Evolutionary conservation across 257 asterid genomes (phyloP), one percentile per base, ranked within the genome.

Genomic region (Solanum chilense): DNA sequence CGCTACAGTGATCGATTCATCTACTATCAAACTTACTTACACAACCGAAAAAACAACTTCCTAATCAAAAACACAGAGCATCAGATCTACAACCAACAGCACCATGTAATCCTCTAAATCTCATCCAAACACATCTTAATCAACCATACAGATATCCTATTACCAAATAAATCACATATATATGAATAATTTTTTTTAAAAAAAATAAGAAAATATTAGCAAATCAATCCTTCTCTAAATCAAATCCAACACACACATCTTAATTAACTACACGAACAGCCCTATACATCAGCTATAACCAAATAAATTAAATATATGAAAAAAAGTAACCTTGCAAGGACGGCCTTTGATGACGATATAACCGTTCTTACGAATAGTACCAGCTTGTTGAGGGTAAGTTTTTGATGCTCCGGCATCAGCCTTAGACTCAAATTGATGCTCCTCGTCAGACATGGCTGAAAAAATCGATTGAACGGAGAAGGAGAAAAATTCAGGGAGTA

Each of bases 361-460:
- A 29, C 92, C 92, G 74, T 62, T 87, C 90, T 91, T 91, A 49
- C 92, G 92, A 60, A 91, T 91, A 11, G 91, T 87, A 70, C 92
- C 92, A 74, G 92, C 92, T 68, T 91, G 92, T 82, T 91, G 92
- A 86, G 92, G 92, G 68, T 33, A 91, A 29, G 92, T 91, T 86
- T 91, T 91, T 45, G 92, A 91, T 74, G 92, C 92, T 82, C 92
- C 92, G 71, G 92, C 92, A 86, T 90, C 92, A 20, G 91, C 92
- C 90, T 89, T 90, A 3, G 92, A 89, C 73, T 90, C 92, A 21
- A 90, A 90, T 8, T 90, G 92, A 31, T 90, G 92, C 86, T 91
- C 92, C 86, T 91, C 92, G 90, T 91, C 92, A 88, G 92, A 91
- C 92, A 91, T 91, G 60, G 25, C 85, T 52, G 44, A 81, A 2